Conservation (phyloP, 1,284 basidiomycete species). For the Chiua sp. region DNA sequence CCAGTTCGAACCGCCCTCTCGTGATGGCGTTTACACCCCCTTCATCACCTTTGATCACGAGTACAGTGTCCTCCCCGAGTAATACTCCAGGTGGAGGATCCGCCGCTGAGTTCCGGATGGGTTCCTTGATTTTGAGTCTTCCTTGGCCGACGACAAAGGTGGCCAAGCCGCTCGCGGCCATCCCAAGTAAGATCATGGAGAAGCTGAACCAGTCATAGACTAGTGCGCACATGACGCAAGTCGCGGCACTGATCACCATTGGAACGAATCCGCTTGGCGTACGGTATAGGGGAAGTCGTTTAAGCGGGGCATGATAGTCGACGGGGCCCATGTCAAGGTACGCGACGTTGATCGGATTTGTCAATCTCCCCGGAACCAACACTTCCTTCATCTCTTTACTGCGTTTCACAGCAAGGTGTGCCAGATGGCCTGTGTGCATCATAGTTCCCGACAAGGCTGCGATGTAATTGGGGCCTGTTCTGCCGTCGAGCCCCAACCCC, state of each 20-base stretch:
- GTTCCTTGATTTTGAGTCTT: slow-evolving; percentile 22
- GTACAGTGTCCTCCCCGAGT: slow-evolving; percentile 15
- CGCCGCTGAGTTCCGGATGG: slow-evolving; percentile 13
- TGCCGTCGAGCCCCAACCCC: slow-evolving; percentile 30
- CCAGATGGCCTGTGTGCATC: slow-evolving; percentile 32
- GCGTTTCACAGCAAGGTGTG: slow-evolving; percentile 24
- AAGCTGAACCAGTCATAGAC: slow-evolving; percentile 34
- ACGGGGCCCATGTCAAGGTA: slow-evolving; percentile 26
- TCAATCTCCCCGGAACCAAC: slow-evolving; percentile 24
- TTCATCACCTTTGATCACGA: slow-evolving; percentile 26
- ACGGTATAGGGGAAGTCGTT: slow-evolving; percentile 10
- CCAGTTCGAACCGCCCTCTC: slow-evolving; percentile 18
- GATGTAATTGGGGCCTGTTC: slow-evolving; percentile 31
- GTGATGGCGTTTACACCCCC: slow-evolving; percentile 15
- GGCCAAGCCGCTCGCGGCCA: slow-evolving; percentile 33
- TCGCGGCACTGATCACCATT: slow-evolving; percentile 24
- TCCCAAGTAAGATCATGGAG: slow-evolving; percentile 36
- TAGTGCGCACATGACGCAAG: slow-evolving; percentile 26
- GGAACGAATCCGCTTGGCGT: slow-evolving; percentile 20
- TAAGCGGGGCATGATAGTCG: slow-evolving; percentile 17
- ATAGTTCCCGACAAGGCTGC: slow-evolving; percentile 33
- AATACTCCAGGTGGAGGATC: slow-evolving; percentile 32
- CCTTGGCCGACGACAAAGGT: slow-evolving; percentile 30
- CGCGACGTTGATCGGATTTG: slow-evolving; percentile 24
- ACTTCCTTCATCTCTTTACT: slow-evolving; percentile 15